Base-by-base conservation (phyloP, 2,329 filamentous ascomycete species). In the Paecilomyces sp. region DNA sequence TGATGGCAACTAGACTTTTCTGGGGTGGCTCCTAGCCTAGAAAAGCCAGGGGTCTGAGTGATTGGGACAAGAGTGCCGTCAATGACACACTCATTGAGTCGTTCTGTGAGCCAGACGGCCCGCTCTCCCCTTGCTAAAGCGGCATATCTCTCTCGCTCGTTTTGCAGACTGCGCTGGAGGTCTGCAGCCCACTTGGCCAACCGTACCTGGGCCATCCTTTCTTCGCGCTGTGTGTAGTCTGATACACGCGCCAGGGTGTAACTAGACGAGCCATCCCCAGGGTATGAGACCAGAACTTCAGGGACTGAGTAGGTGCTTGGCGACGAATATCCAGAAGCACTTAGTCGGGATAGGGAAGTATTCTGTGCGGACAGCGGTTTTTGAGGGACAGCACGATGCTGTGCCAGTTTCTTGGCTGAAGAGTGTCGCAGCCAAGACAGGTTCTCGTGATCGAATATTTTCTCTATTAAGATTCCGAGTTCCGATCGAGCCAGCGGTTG, bases 181-280 rank as follows among this genome's bases (percentile, higher is more conserved):
- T 94, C 89, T 7, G 86, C 83, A 0, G 91, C 91, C 91, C 91
- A 96, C 68, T 88, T 89, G 1, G 88, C 89, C 18, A 95, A 80
- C 6, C 88, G 82, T n/a, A 93, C 81, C 64, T 88, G 85, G 12
- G 85, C 85, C 51, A 87, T 75, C 6, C 78, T 79, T 65, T 88
- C 85, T 67, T 88, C 84, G 18, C 80, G 78, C 60, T 84, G 81
- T 3, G 81, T 82, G 68, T 85, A 79, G 64, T 85, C 84, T 47
- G 82, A 78, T 58, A 88, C 79, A 59, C 85, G 79, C 5, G 86
- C 83, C 55, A 90, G 77, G 4, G 85, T 80, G 65, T 85, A 85
- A n/a, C 80, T 82, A 60, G 77, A 72, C 57, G 77, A 64, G 60
- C 71, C 59, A 3, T 68, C 66, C 13, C 62, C 58, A 3, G 70